Evolutionary conservation across 148 eudicot genomes (phyloP).

Genomic region (Simmondsia chinensis): DNA sequence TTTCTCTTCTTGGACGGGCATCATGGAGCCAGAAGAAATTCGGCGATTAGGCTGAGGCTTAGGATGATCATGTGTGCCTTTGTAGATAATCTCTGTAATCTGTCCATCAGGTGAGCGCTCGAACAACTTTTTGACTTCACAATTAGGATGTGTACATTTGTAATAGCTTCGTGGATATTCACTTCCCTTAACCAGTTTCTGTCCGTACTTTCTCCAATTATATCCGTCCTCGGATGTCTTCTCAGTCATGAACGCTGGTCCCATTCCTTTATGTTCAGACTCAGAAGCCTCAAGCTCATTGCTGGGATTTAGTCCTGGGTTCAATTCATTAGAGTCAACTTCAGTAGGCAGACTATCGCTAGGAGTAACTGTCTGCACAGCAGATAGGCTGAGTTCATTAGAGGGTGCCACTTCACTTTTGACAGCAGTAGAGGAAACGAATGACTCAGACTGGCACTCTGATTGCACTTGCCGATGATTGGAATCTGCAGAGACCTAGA

Average conservation of each 20-base stretch:
- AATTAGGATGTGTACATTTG: slow-evolving; percentile 92
- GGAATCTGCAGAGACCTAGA: slow-evolving; percentile 38
- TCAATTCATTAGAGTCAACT: slow-evolving; percentile 34
- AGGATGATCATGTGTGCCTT: slow-evolving; percentile 94
- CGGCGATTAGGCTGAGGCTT: slow-evolving; percentile 92
- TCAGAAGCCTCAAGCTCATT: slow-evolving; percentile 31
- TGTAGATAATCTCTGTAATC: slow-evolving; percentile 83
- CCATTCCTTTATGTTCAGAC: slow-evolving; percentile 38
- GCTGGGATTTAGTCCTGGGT: slow-evolving; percentile 24
- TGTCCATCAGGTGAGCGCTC: slow-evolving; percentile 87
- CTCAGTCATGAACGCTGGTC: slow-evolving; percentile 43
- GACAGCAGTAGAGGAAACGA: slow-evolving; percentile 25
- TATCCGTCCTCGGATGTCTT: slow-evolving; percentile 93
- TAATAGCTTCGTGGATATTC: slow-evolving; percentile 97
- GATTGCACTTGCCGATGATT: slow-evolving; percentile 35
- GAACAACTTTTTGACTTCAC: slow-evolving; percentile 95
- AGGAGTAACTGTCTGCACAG: slow-evolving; percentile 19
- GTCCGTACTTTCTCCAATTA: slow-evolving; percentile 98
- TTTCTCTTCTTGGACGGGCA: slow-evolving; percentile 70
- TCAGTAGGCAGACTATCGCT: slow-evolving; percentile 20
- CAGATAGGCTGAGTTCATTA: slow-evolving; percentile 23
- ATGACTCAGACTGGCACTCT: slow-evolving; percentile 29
- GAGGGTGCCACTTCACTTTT: slow-evolving; percentile 34
- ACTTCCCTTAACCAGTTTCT: slow-evolving; percentile 96
- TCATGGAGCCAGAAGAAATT: slow-evolving; percentile 60